These are phyloP conservation scores for Fistulinella prunicolor DNA, from an alignment of 768 basidiomycete genomes.

Conservation along the genomic window DNA sequence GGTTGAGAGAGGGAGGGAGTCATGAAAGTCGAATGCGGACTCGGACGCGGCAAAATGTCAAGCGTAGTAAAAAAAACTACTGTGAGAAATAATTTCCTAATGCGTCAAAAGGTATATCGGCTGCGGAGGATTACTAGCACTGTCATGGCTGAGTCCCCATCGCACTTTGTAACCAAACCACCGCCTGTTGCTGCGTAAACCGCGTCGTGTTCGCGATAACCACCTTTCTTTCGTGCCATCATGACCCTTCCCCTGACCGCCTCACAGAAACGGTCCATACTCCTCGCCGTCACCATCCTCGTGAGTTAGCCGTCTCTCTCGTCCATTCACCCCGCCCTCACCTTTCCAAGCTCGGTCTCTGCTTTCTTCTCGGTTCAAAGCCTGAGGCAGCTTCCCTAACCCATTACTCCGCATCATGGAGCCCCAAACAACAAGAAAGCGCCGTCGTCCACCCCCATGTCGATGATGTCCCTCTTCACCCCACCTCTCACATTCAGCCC, in stretches of 20 bases:
- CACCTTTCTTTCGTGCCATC: neutral
- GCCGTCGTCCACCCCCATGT: neutral
- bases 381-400: constrained; percentile 1
- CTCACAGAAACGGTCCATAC: constrained; percentile 29
- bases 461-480: neutral
- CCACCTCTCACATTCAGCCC: neutral
- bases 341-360: constrained; percentile 14
- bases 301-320: constrained; percentile 13
- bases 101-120: no score
- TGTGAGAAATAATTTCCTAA: constrained; percentile 11
- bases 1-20: constrained; percentile 37
- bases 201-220: no score
- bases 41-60: constrained; percentile 17
- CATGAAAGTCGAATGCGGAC: constrained; percentile 34
- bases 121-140: neutral
- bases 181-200: no score
- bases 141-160: no score
- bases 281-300: constrained; percentile 25
- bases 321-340: neutral
- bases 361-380: constrained; percentile 20
- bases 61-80: constrained; percentile 31
- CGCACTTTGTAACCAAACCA: no score
- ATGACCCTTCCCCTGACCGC: constrained; percentile 28
- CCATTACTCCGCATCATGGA: constrained; percentile 3
- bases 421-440: neutral